Conservation (phyloP, 345 rosid genomes). For the Camelina neglecta region DNA sequence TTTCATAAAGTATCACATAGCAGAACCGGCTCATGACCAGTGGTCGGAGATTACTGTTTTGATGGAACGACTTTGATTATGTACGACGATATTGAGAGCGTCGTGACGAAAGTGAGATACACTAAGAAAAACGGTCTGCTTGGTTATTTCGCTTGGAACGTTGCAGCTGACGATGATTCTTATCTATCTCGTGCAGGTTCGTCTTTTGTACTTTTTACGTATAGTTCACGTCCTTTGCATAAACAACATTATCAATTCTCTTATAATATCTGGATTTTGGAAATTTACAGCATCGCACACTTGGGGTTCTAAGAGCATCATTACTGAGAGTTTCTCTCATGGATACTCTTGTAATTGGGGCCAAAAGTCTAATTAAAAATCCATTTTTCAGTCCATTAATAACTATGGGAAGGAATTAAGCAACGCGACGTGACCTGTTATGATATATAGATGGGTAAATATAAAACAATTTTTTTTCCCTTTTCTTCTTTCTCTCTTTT, state of each 20-base stretch:
- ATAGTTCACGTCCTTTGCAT: background rate
- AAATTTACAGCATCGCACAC: slow-evolving; percentile 27
- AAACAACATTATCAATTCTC: too few relatives aligned
- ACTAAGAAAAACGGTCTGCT: slow-evolving; percentile 53
- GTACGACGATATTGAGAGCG: slow-evolving; percentile 53
- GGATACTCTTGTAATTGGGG: too few relatives aligned
- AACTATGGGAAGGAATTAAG: too few relatives aligned
- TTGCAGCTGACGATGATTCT: slow-evolving; percentile 54
- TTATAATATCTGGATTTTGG: background rate
- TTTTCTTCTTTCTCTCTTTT: too few relatives aligned
- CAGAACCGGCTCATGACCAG: slow-evolving; percentile 47
- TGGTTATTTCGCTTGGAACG: slow-evolving; percentile 81
- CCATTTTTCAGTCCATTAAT: too few relatives aligned
- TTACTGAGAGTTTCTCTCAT: too few relatives aligned
- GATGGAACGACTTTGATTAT: slow-evolving; percentile 57
- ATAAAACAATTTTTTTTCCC: too few relatives aligned
- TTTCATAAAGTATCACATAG: slow-evolving; percentile 44
- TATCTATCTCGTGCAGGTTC: slow-evolving; percentile 49
- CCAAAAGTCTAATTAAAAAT: too few relatives aligned
- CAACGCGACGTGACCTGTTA: too few relatives aligned
- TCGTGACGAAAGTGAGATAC: slow-evolving; percentile 53
- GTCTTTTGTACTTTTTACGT: background rate
- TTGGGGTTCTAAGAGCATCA: background rate
- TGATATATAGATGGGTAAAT: too few relatives aligned
- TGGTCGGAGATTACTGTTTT: slow-evolving; percentile 54